Conservation (phyloP, 345 rosid species). For the Capsella bursapastoris region DNA sequence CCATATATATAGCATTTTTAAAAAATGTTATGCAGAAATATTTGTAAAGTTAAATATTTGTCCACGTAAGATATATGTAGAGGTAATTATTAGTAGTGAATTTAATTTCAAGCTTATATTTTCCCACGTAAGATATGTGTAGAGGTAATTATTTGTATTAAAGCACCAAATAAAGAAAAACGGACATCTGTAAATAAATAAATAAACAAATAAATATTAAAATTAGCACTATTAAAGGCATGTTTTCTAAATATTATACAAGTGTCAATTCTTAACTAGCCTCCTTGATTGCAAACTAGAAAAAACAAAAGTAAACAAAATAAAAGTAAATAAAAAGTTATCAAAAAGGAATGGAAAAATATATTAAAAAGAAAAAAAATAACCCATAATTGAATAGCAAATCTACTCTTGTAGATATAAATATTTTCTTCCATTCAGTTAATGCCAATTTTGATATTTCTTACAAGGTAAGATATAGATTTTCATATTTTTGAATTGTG, state of each 20-base stretch:
- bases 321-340: no score
- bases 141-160: neutral
- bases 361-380: no score
- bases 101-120: neutral
- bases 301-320: no score
- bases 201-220: no score
- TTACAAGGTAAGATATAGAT: conserved; percentile 19
- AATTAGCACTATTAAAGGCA: neutral
- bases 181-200: neutral
- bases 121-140: neutral
- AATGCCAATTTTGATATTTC: neutral
- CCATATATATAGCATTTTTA: neutral
- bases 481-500: neutral
- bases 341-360: no score
- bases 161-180: neutral
- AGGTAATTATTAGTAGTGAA: neutral
- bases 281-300: no score
- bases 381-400: neutral
- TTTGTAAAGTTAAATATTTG: neutral
- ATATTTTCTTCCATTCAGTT: neutral
- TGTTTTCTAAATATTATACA: neutral
- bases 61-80: neutral
- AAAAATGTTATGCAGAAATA: neutral
- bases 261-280: neutral
- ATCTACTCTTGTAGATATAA: neutral